Evolutionary conservation across 441 rosid genomes (phyloP), one percentile per base, ranked within the genome.

Genomic region (Jatropha multifida): DNA sequence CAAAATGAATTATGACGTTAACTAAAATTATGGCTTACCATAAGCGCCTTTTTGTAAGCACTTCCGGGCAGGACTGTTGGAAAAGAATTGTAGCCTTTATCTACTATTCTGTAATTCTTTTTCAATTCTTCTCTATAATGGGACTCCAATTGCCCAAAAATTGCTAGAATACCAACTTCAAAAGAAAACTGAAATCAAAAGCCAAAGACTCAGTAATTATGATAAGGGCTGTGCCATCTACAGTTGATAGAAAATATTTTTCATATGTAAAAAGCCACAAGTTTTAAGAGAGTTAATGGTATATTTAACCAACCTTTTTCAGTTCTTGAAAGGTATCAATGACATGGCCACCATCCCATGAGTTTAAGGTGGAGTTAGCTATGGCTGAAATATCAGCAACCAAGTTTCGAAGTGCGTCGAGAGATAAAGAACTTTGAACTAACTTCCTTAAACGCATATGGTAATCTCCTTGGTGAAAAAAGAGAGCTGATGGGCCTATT

Each of bases 391-490:
- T 81, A 44, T 86, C 62, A 1, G 90, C 56, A 51, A 88, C 90
- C 85, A 89, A 81, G 78, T 83, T 85, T 56, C 93, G 85, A 71
- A 92, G 78, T 0, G 85, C 64, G 41, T 82, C 74, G 0, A 84
- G 83, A 9, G 90, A 88, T 63, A 95, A 82, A 63, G 94, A 90
- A 10, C 83, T 66, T 58, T 81, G 88, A 66, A 95, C 94, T 23
- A 92, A 80, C 81, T 88, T 90, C 76, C 98, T 79, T 0, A 93
- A 77, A 40, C 86, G 87, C 20, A 82, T 7, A 81, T 95, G 99
- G 72, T 93, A 90, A 46, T 88, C 84, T 58, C 98, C 99, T 77
- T 90, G 92, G 80, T 95, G 99, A 52, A 90, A 95, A 72, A 95
- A 95, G 72, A 95, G 78, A 9, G 96, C 99, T 1, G 91, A 85